Percentiles rank a stretch among this genome's conserved stretches.
phyloP scores from a whole-genome alignment of 352 stramenopile genomes.

The Phytophthora hybrid region DNA sequence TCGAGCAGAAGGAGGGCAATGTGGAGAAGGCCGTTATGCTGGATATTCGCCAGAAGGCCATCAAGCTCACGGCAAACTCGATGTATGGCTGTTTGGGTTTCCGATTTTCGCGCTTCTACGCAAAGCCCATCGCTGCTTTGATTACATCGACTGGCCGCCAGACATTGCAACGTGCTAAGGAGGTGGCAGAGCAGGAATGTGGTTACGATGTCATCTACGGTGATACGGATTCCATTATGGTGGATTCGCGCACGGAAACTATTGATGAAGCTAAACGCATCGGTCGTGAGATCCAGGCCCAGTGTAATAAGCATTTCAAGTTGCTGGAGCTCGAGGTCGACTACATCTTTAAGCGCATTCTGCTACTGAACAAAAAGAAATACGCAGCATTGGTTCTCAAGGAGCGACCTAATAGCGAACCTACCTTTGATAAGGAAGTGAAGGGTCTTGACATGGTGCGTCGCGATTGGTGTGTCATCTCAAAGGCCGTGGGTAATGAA shows the following conservation, averaged over 20 bases:
- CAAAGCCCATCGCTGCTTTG: slow-evolving; percentile 98
- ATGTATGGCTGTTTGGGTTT: slow-evolving; percentile 99
- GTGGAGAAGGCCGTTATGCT: slow-evolving; percentile 89
- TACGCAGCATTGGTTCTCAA: slow-evolving; percentile 98
- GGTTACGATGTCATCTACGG: slow-evolving; percentile 99
- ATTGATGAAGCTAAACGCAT: slow-evolving; percentile 95
- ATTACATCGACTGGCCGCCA: slow-evolving; percentile 99
- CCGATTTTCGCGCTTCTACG: slow-evolving; percentile 98
- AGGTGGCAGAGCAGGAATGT: slow-evolving; percentile 97
- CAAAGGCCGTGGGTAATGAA: slow-evolving; percentile 96
- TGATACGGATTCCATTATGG: slow-evolving; percentile 99
- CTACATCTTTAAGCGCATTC: slow-evolving; percentile 99
- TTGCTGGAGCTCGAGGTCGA: slow-evolving; percentile 99
- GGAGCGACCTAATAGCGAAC: slow-evolving; percentile 67
- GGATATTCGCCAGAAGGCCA: slow-evolving; percentile 99
- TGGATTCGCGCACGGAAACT: slow-evolving; percentile 94
- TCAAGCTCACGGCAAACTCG: slow-evolving; percentile 99
- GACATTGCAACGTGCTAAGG: slow-evolving; percentile 98
- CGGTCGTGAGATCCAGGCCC: slow-evolving; percentile 95
- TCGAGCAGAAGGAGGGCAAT: slow-evolving; percentile 91
- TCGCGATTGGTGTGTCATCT: slow-evolving; percentile 99
- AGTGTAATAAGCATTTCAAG: slow-evolving; percentile 99
- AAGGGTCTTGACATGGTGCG: slow-evolving; percentile 99
- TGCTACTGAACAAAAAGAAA: slow-evolving; percentile 99
- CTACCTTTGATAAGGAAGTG: slow-evolving; percentile 95